Percentiles rank a stretch among this genome's conserved stretches.
These are phyloP conservation scores for Rhizopogon sp. DNA, from an alignment of 768 basidiomycete genomes.

Conservation along the genomic window DNA sequence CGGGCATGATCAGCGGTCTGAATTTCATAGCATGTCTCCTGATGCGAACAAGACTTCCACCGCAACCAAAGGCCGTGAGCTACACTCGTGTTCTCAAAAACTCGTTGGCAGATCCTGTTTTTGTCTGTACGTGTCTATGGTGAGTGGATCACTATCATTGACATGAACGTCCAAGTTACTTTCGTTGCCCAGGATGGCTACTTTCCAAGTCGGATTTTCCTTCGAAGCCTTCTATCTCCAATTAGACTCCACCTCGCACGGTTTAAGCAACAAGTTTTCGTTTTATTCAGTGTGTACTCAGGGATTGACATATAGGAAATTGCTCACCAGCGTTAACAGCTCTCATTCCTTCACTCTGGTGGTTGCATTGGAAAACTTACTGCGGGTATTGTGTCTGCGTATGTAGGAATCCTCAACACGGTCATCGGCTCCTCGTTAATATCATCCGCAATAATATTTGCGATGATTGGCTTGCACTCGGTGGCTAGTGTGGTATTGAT, in stretches of 20 bases:
- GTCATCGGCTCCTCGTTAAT: constrained; percentile 31
- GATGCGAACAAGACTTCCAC: constrained; percentile 36
- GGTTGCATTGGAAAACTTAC: constrained; percentile 31
- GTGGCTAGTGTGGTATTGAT: constrained; percentile 33
- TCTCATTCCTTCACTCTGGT: constrained; percentile 34
- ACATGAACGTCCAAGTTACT: not conserved
- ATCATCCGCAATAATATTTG: constrained; percentile 37
- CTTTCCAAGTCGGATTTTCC: constrained; percentile 35
- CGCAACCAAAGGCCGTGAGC: constrained; percentile 5
- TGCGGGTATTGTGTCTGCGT: constrained; percentile 31
- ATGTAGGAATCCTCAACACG: constrained; percentile 41
- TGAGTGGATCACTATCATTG: constrained; percentile 3
- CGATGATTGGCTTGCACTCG: constrained; percentile 34
- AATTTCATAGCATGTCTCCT: constrained; percentile 28
- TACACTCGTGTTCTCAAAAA: constrained; percentile 15
- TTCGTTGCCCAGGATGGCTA: constrained; percentile 1
- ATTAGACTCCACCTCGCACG: constrained; percentile 46
- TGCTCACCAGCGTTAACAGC: constrained; percentile 15
- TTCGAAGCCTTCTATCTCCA: constrained; percentile 56
- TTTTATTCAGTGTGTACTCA: constrained; percentile 46
- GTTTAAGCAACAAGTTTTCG: constrained; percentile 38
- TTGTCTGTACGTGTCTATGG: constrained; percentile 20
- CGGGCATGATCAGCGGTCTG: constrained; percentile 35
- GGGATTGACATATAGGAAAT: not conserved
- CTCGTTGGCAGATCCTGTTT: constrained; percentile 19